Evolutionary conservation across 371 early-diverging fungal genomes (phyloP).

Genomic region (Mucor racemosus): DNA sequence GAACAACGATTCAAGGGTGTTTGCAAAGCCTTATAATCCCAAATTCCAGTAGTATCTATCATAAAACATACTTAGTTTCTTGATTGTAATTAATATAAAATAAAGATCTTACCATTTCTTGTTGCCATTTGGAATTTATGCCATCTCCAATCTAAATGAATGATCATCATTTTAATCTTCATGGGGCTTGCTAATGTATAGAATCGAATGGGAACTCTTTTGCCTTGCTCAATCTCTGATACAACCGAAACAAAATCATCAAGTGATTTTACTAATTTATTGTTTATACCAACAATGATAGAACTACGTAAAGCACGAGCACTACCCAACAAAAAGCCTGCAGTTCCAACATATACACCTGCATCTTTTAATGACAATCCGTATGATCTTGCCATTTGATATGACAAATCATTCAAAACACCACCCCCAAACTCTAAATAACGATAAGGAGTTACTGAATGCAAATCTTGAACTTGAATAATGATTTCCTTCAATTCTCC

Average conservation of each 20-base stretch:
- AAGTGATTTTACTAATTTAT: conserved; percentile 71
- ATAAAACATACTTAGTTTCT: not conserved
- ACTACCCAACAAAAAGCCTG: conserved; percentile 70
- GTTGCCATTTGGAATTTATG: conserved; percentile 74
- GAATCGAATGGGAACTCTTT: conserved; percentile 81
- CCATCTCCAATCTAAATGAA: conserved; percentile 87
- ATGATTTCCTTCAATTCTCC: conserved; percentile 53
- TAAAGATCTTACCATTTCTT: conserved; percentile 67
- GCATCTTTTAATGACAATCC: conserved; percentile 70
- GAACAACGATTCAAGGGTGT: conserved; percentile 35
- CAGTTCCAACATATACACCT: conserved; percentile 83
- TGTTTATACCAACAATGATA: conserved; percentile 70
- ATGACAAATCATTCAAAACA: conserved; percentile 81
- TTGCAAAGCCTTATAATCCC: conserved; percentile 74
- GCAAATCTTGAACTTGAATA: conserved; percentile 78
- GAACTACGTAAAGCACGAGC: conserved; percentile 64
- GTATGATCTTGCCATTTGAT: conserved; percentile 84
- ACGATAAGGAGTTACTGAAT: conserved; percentile 70
- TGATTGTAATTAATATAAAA: too few species aligned
- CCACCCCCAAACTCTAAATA: conserved; percentile 89
- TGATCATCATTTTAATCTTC: conserved; percentile 73
- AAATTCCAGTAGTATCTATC: conserved; percentile 73
- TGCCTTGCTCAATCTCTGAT: conserved; percentile 70
- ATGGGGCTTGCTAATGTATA: conserved; percentile 69
- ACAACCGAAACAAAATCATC: conserved; percentile 78